Base-by-base conservation (phyloP, 192 early-diverging fungal genomes). In the Umbelopsis isabellina region DNA sequence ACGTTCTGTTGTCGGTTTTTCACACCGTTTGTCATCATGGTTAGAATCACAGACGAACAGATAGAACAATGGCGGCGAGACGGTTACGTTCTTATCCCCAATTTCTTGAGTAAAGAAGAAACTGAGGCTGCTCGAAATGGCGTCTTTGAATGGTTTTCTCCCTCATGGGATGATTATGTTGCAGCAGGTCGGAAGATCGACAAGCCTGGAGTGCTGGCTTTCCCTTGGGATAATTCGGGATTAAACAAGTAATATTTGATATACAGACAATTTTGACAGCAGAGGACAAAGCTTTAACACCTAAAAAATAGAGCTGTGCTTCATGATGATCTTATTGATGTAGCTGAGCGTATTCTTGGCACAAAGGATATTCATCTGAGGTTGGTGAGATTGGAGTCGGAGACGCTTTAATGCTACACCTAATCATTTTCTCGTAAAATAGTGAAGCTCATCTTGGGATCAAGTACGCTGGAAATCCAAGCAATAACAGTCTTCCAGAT, bases 381-480 rank as follows among this genome's bases (percentile, higher is more conserved):
- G 55, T 61, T 11, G 30, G 30, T 61, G 55, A 16, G 2, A 2
- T 35, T 6, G 55, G 10, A 35, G 55, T 41, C 1, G 2, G 37
- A 9, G 2, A 4, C 6, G 10, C 37, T 9, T 4, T 41, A 0
- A 41, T 41, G 7, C 10, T 41, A 10, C 2, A 41, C 7, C 13
- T 35, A 61, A 35, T 30, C 6, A 12, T 15, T n/a, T 35, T 18
- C 11, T 13, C 7, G 22, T 53, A 35, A 37, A 18, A 61, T 18
- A 61, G 55, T 35, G 55, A 61, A 35, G 55, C 55, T 35, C 55
- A 61, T 61, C 55, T 61, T 35, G 55, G 55, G 7, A 61, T 61
- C 9, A 61, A 61, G 55, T 61, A 61, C 13, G 55, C 55, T 61
- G 55, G 55, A 2, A 61, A 61, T 61, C 55, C 55, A 27, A 61